These are phyloP conservation scores for Zelonia costaricensis DNA, from an alignment of 208 protist species.

Conservation along the genomic window DNA sequence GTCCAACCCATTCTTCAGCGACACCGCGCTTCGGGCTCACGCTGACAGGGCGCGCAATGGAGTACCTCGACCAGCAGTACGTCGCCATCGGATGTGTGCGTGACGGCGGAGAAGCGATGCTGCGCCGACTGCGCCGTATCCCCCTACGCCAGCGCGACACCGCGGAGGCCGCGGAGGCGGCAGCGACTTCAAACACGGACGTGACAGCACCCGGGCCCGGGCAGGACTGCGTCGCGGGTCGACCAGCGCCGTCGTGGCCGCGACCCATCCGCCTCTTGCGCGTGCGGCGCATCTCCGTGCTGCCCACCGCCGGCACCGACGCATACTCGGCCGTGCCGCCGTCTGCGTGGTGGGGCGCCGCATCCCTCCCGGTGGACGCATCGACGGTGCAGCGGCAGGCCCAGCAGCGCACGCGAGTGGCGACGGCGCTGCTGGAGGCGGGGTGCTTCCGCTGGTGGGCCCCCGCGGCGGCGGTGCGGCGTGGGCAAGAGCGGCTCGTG, in stretches of 20 bases:
- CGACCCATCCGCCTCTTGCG: slow-evolving; percentile 49
- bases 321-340: slow-evolving; percentile 9
- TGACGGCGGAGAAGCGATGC: slow-evolving; percentile 52
- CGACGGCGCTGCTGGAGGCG: slow-evolving; percentile 14
- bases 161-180: neutral
- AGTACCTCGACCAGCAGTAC: slow-evolving; percentile 61
- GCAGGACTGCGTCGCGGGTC: slow-evolving; percentile 10
- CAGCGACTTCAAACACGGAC: neutral
- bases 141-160: slow-evolving; percentile 13
- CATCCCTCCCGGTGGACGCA: neutral
- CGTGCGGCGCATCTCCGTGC: slow-evolving; percentile 58
- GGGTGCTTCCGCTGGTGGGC: slow-evolving; percentile 75
- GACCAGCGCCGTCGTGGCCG: slow-evolving; percentile 35
- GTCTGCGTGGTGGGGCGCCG: slow-evolving; percentile 11
- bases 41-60: slow-evolving; percentile 44
- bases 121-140: slow-evolving; percentile 43
- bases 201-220: neutral
- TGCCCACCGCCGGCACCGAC: slow-evolving; percentile 62
- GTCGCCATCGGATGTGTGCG: slow-evolving; percentile 60
- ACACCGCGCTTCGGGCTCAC: slow-evolving; percentile 58
- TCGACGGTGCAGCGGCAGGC: slow-evolving; percentile 2
- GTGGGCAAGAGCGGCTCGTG: slow-evolving; percentile 29
- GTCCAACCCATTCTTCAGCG: no score
- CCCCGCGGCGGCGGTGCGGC: slow-evolving; percentile 20
- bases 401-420: slow-evolving; percentile 9